phyloP scores from a whole-genome alignment of 2,329 filamentous ascomycete species.

The Alternaria triticina region DNA sequence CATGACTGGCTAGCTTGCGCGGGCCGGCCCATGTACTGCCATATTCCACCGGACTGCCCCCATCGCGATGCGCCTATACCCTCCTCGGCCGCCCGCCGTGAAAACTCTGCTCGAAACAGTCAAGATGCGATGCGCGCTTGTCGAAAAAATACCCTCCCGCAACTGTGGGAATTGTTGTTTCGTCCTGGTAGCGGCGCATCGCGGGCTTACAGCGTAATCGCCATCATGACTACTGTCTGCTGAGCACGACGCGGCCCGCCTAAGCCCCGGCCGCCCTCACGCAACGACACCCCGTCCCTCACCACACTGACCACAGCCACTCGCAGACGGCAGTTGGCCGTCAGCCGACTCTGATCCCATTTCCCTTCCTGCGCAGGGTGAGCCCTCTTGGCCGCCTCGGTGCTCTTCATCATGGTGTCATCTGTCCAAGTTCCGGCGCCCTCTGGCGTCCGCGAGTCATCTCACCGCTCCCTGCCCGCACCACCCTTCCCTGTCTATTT shows the following conservation, averaged over 20 bases:
- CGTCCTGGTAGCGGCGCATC: constrained; percentile 14
- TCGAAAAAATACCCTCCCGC: constrained; percentile 9
- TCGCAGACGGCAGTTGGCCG: constrained; percentile 17
- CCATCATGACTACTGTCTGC: constrained; percentile 22
- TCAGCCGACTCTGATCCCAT: constrained; percentile 37
- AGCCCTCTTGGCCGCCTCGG: constrained; percentile 24
- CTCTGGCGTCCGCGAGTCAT: constrained; percentile 43
- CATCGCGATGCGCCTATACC: constrained; percentile 29
- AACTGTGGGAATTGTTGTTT: background rate
- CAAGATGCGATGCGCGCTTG: constrained; percentile 20
- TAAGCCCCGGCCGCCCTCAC: background rate
- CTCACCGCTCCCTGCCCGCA: constrained; percentile 40
- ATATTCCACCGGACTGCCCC: constrained; percentile 23
- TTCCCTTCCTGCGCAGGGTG: constrained; percentile 21
- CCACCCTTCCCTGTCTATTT: constrained; percentile 32
- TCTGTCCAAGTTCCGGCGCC: constrained; percentile 40
- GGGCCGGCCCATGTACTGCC: constrained; percentile 40
- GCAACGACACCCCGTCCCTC: constrained; percentile 1
- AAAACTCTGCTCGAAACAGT: constrained; percentile 36
- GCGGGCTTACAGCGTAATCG: constrained; percentile 17
- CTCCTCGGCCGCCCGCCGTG: constrained; percentile 14
- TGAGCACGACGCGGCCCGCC: constrained; percentile 15
- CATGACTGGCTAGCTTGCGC: constrained; percentile 34
- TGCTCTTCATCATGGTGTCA: constrained; percentile 38
- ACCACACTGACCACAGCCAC: constrained; percentile 12